Evolutionary conservation across 768 basidiomycete species (phyloP).

Genomic region (Panaeolus papilionaceus): DNA sequence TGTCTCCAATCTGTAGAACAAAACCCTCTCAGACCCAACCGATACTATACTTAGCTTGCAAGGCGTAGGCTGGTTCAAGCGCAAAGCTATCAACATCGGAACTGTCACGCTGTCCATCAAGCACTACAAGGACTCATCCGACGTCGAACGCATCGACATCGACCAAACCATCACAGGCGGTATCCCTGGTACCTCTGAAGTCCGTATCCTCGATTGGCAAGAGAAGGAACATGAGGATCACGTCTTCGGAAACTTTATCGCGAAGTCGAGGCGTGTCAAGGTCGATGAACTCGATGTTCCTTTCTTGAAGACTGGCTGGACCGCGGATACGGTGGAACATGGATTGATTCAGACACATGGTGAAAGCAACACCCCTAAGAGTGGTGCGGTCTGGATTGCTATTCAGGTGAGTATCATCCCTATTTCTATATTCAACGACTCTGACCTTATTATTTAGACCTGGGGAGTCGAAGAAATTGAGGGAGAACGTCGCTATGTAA

Average conservation of each 20-base stretch:
- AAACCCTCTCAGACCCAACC: slow-evolving; percentile 61
- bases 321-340: slow-evolving; percentile 49
- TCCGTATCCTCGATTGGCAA: slow-evolving; percentile 59
- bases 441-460: slow-evolving; percentile 32
- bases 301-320: slow-evolving; percentile 54
- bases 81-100: slow-evolving; percentile 62
- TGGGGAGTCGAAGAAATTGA: slow-evolving; percentile 73
- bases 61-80: slow-evolving; percentile 75
- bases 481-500: slow-evolving; percentile 62
- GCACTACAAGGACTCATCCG: slow-evolving; percentile 65
- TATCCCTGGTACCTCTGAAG: slow-evolving; percentile 60
- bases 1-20: slow-evolving; percentile 54
- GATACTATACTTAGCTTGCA: slow-evolving; percentile 73
- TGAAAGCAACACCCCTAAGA: slow-evolving; percentile 70
- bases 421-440: not conserved
- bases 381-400: slow-evolving; percentile 63
- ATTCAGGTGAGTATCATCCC: slow-evolving; percentile 53
- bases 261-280: slow-evolving; percentile 56
- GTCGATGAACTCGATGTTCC: slow-evolving; percentile 55
- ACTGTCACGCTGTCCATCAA: slow-evolving; percentile 66
- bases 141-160: slow-evolving; percentile 70
- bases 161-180: slow-evolving; percentile 70
- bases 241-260: slow-evolving; percentile 66
- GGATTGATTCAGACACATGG: slow-evolving; percentile 53
- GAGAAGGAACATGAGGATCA: slow-evolving; percentile 57